Conservation (phyloP, 805 yeast genomes). For the Ogataea populi-albae region DNA sequence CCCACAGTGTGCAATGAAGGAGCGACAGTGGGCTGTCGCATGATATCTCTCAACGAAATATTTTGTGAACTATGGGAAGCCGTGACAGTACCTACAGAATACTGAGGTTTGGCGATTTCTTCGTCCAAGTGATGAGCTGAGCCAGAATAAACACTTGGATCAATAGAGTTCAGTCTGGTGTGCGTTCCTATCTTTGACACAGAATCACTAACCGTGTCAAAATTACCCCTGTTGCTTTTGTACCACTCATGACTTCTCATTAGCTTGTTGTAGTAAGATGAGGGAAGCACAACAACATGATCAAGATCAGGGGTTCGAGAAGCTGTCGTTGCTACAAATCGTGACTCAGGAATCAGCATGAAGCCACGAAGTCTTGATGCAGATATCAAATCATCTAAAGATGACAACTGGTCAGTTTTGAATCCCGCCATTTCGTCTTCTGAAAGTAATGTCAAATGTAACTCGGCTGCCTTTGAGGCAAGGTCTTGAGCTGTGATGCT, state of each 20-base stretch:
- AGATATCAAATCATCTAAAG: slow-evolving; percentile 28
- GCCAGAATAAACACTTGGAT: slow-evolving; percentile 14
- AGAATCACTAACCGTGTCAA: slow-evolving; percentile 7
- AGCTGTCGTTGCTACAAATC: slow-evolving; percentile 62
- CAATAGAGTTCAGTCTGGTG: slow-evolving; percentile 16
- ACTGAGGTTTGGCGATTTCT: slow-evolving; percentile 4
- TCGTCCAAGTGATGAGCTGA: slow-evolving; percentile 28
- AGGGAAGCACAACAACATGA: slow-evolving; percentile 62
- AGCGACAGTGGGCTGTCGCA: slow-evolving; percentile 15
- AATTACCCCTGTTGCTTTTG: slow-evolving; percentile 20
- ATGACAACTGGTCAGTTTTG: slow-evolving; percentile 13
- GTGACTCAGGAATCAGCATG: slow-evolving; percentile 54
- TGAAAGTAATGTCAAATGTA: slow-evolving; percentile 37
- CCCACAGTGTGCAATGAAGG: slow-evolving; percentile 38
- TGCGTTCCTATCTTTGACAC: slow-evolving; percentile 5
- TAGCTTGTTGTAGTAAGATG: slow-evolving; percentile 59
- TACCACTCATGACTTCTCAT: slow-evolving; percentile 40
- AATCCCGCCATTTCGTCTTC: slow-evolving; percentile 23
- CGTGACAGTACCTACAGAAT: slow-evolving; percentile 1
- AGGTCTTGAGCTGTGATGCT: slow-evolving; percentile 33
- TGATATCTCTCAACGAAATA: slow-evolving; percentile 16
- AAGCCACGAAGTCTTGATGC: slow-evolving; percentile 47
- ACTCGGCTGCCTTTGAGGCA: slow-evolving; percentile 38
- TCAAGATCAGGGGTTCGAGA: slow-evolving; percentile 51
- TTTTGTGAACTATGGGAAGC: slow-evolving; percentile 9